A percentile compares a stretch with the other conserved stretches of the same genome.
Conservation (phyloP, 257 asterid species). For the Rubia yunnanensis region DNA sequence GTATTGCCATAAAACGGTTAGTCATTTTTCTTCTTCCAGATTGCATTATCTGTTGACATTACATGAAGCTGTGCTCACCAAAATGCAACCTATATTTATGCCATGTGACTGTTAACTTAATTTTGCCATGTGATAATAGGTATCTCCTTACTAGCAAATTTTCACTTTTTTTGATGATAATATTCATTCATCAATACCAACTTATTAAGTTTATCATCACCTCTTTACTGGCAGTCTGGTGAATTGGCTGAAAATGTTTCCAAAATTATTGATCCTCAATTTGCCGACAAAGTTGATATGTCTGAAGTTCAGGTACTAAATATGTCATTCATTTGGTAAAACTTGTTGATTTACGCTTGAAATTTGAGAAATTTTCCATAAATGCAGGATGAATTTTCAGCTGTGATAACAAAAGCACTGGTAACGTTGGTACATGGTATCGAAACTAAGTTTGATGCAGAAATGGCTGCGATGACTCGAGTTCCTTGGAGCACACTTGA, state of each 20-base stretch:
- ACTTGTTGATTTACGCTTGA: background rate
- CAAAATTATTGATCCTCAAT: slow-evolving; percentile 72
- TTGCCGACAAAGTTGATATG: slow-evolving; percentile 75
- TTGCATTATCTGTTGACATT: slow-evolving; percentile 8
- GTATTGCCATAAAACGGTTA: slow-evolving; percentile 93
- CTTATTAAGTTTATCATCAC: background rate
- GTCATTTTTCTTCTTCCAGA: slow-evolving; percentile 19
- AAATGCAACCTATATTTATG: background rate
- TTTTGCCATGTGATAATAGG: background rate
- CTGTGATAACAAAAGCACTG: slow-evolving; percentile 85
- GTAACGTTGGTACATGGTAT: slow-evolving; percentile 87
- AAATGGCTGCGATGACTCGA: slow-evolving; percentile 98
- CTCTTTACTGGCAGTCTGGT: slow-evolving; percentile 48
- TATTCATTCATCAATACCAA: background rate
- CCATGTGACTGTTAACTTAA: background rate
- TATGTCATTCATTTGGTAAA: slow-evolving; percentile 8
- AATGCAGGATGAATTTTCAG: slow-evolving; percentile 95
- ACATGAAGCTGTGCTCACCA: background rate
- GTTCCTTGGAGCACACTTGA: slow-evolving; percentile 97
- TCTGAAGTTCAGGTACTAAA: slow-evolving; percentile 86
- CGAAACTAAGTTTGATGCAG: slow-evolving; percentile 88
- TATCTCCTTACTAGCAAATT: background rate
- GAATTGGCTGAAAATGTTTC: slow-evolving; percentile 97
- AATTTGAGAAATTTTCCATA: slow-evolving; percentile 1
- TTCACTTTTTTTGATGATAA: background rate